These are phyloP conservation scores for Daldinia concentrica DNA, from an alignment of 495 filamentous ascomycete genomes.

Conservation along the genomic window DNA sequence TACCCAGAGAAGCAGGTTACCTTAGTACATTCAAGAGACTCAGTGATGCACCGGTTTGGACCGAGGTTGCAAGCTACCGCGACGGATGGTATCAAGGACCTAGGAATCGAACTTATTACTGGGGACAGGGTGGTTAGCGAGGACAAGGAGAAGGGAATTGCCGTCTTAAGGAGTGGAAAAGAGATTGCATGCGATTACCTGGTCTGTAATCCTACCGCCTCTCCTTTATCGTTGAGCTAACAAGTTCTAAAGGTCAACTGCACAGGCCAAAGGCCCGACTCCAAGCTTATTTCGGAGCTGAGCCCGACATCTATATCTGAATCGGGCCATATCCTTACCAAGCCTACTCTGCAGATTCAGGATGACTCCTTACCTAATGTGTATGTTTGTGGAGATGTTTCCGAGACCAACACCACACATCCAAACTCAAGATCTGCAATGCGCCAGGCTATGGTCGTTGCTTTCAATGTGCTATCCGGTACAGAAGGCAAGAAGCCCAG, in stretches of 20 bases:
- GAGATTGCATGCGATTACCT: slow-evolving; percentile 51
- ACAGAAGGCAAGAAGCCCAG: slow-evolving; percentile 48
- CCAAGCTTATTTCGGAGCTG: slow-evolving; percentile 55
- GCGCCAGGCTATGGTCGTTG: slow-evolving; percentile 62
- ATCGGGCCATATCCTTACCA: slow-evolving; percentile 62
- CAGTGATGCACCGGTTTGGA: slow-evolving; percentile 65
- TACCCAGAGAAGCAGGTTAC: slow-evolving; percentile 67
- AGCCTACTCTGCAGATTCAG: slow-evolving; percentile 65
- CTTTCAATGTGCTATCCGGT: slow-evolving; percentile 61
- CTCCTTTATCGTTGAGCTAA: slow-evolving; percentile 8
- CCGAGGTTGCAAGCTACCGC: slow-evolving; percentile 58
- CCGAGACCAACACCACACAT: slow-evolving; percentile 62
- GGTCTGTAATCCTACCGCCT: slow-evolving; percentile 32
- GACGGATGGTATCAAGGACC: slow-evolving; percentile 45
- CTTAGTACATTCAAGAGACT: slow-evolving; percentile 64
- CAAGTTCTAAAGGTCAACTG: slow-evolving; percentile 53
- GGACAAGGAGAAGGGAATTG: slow-evolving; percentile 33
- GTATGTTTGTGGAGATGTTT: slow-evolving; percentile 70
- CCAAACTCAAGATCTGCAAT: slow-evolving; percentile 64
- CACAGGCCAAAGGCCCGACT: slow-evolving; percentile 68
- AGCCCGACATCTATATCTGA: slow-evolving; percentile 56
- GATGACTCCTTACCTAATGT: slow-evolving; percentile 60
- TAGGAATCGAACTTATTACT: slow-evolving; percentile 54
- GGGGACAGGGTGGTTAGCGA: slow-evolving; percentile 23
- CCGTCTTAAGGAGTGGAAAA: slow-evolving; percentile 46